Conservation (phyloP, 306 rosid genomes). For the Echinosophora koreensis region DNA sequence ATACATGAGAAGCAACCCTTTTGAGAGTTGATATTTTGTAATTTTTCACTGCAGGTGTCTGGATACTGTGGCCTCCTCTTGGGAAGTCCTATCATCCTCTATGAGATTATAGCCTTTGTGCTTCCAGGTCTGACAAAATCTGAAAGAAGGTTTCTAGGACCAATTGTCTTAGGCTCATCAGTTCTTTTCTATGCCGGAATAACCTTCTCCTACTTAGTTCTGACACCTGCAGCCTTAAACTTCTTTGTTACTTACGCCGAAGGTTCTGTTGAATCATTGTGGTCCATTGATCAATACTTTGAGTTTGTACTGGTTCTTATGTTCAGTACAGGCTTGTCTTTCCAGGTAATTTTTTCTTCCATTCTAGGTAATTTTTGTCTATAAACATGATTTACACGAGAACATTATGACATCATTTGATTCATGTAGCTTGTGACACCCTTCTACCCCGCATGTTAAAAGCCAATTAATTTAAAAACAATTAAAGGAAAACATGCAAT, state of each 20-base stretch:
- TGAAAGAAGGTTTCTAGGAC: conserved; percentile 91
- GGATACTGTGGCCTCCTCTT: conserved; percentile 94
- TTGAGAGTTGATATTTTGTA: conserved; percentile 30
- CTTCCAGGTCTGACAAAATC: conserved; percentile 88
- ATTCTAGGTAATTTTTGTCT: too few species aligned
- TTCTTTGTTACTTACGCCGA: conserved; percentile 90
- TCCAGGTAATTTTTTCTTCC: conserved; percentile 74
- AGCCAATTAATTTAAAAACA: too few species aligned
- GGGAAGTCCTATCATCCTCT: conserved; percentile 94
- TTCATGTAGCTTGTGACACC: too few species aligned
- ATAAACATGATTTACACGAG: too few species aligned
- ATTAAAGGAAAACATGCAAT: too few species aligned
- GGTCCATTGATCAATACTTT: conserved; percentile 99
- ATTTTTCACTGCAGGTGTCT: conserved; percentile 75
- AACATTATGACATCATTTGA: too few species aligned
- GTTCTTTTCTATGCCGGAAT: conserved; percentile 94
- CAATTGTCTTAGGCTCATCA: conserved; percentile 92
- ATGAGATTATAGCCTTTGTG: conserved; percentile 90
- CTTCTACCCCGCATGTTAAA: too few species aligned
- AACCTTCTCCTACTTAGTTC: conserved; percentile 79
- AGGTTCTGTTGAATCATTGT: conserved; percentile 93
- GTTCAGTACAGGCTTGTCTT: conserved; percentile 99
- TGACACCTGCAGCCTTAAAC: conserved; percentile 92
- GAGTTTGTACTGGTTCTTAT: conserved; percentile 94
- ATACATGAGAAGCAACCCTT: conserved; percentile 13